Base-by-base conservation (phyloP, 108 stramenopile genomes). In the Pseudonitzschia multiseries region DNA sequence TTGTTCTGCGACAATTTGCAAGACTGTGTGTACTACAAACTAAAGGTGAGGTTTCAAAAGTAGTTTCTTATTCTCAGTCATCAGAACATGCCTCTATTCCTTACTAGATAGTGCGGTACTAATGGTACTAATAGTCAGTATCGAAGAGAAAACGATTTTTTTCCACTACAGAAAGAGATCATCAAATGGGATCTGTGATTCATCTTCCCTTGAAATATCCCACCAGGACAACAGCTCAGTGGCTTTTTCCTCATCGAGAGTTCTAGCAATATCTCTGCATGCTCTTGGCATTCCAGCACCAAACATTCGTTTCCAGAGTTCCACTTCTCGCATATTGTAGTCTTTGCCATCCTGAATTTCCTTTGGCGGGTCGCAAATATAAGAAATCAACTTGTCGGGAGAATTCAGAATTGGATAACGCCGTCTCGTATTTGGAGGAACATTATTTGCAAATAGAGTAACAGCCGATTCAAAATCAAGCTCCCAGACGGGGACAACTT, bases 321-420 rank as follows among this genome's bases (percentile, higher is more conserved):
- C 15, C 20, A 36, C 62, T 33, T 63, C 62, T 2, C 62, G 27
- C n/a, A 12, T 32, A 6, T 63, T 27, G 6, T n/a, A 41, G 32
- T 63, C 33, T 41, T 63, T 8, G 15, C 33, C 15, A 14, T n/a
- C 36, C 62, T 6, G 1, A 3, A 33, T 15, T 40, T 41, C 31
- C 40, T 63, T 32, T 1, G 62, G 62, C 17, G 40, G 40, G 32
- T 63, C 33, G 13, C 32, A 41, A 20, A 63, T 18, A 27, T 63
- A 41, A 12, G 32, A 40, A 21, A 33, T 40, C 62, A 63, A 41
- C 24, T 56, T 26, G 2, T 63, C 62, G 6, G 40, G 14, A n/a
- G 62, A 63, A 40, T 63, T 63, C 28, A 63, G 40, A 21, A 63
- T 63, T 15, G 62, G 62, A 63, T 63, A 15, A 20, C 40, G 32